Evolutionary conservation across 495 filamentous ascomycete genomes (phyloP), one percentile per base, ranked within the genome.

Genomic region (Baudoinia panamericana): DNA sequence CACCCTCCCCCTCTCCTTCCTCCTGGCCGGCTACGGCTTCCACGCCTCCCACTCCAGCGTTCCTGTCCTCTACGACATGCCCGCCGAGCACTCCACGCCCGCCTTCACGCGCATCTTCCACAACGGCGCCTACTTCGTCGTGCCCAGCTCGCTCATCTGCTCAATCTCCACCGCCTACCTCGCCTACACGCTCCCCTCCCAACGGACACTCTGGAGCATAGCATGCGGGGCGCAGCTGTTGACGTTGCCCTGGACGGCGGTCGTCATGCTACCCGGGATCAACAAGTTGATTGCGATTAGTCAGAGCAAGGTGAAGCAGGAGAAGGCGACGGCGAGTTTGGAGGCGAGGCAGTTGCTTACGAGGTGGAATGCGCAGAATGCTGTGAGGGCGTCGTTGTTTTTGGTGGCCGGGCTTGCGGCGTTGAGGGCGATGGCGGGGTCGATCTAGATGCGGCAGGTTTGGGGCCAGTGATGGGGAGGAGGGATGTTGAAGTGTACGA

Each of bases 241-340:
- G 3, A 17, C 41, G 2, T 21, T 27, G 2, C 18, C 30, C 4
- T 50, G 25, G 26, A 50, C 46, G 19, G 15, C 2, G 18, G 8
- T 31, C 10, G 34, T 50, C 17, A 50, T 50, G 46, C 11, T 18
- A 8, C 6, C 23, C 2, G 36, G 35, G 6, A 50, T 50, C 46
- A 13, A 38, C 3, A 15, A 41, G 28, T 17, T 50, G 16, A 28
- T 39, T 3, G 41, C 22, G 20, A 50, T 50, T n/a, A 21, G 19
- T 23, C 19, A 23, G 29, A 33, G 32, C 27, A 31, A 20, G n/a
- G 20, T 16, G 8, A 36, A 27, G 39, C 39, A 44, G 41, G 41
- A 43, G 46, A 50, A 50, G 39, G 46, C 40, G 15, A 43, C 34
- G 7, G 33, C 34, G 25, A 50, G 24, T 39, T 21, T 44, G 25